phyloP scores from a whole-genome alignment of 306 rosid genomes.

The Carpinus fangiana region DNA sequence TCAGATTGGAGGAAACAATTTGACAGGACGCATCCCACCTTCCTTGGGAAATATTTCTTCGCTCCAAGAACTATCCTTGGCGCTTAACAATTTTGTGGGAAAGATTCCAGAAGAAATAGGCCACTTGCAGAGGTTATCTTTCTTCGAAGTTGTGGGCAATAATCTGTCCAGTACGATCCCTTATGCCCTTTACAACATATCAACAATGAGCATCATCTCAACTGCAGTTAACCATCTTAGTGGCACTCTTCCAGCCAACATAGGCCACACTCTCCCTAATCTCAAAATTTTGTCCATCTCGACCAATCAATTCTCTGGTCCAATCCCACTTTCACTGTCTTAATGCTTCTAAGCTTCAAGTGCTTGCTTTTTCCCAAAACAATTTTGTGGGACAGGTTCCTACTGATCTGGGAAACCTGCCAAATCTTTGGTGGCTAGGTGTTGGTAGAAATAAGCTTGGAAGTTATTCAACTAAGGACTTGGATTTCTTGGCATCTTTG shows the following conservation, averaged over 20 bases:
- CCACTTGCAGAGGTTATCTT: neutral
- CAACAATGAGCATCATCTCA: constrained; percentile 19
- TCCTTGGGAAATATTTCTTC: constrained; percentile 43
- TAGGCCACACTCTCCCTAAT: constrained; percentile 39
- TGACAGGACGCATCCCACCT: constrained; percentile 37
- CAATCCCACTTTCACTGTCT: constrained; percentile 34
- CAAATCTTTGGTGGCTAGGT: neutral
- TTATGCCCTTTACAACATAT: constrained; percentile 36
- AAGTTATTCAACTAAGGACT: constrained; percentile 18
- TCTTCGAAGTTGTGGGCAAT: neutral
- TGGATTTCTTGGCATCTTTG: constrained; percentile 32
- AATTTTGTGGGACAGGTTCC: constrained; percentile 34
- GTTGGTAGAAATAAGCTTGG: constrained; percentile 21
- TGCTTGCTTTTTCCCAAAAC: neutral
- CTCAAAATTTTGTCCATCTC: constrained; percentile 5
- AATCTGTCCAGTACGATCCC: constrained; percentile 34
- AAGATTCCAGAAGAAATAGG: constrained; percentile 40
- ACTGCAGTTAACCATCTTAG: neutral
- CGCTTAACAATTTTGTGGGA: constrained; percentile 21
- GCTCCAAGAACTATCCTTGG: neutral
- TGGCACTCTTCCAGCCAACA: constrained; percentile 37
- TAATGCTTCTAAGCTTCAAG: constrained; percentile 31
- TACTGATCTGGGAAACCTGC: constrained; percentile 14
- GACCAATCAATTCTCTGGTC: constrained; percentile 30
- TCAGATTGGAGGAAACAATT: neutral